Conservation (phyloP, 768 basidiomycete genomes). For the Lactarius tabidus region DNA sequence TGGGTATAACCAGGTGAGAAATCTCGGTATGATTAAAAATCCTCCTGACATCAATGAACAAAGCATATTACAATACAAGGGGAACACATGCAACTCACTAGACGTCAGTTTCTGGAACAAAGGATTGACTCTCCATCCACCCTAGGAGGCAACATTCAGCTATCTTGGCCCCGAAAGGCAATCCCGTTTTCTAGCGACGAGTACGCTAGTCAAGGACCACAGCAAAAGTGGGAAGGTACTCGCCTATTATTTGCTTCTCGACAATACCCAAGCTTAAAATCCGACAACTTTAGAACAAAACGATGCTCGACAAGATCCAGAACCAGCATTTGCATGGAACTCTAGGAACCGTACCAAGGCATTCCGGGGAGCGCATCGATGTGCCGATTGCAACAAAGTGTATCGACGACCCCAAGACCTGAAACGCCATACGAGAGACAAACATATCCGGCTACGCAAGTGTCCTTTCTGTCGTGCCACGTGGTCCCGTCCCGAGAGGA, state of each 20-base stretch:
- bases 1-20: background rate
- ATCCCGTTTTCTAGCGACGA: background rate
- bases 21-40: background rate
- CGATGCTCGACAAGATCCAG: background rate
- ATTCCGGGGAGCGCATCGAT: background rate
- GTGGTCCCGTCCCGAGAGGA: slow-evolving; percentile 10
- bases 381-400: background rate
- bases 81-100: background rate
- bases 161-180: background rate
- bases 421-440: background rate
- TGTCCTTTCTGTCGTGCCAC: background rate
- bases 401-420: slow-evolving; percentile 3
- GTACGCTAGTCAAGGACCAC: background rate
- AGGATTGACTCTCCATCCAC: background rate
- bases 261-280: background rate
- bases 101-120: background rate
- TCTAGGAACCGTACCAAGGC: background rate
- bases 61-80: background rate
- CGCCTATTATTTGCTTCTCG: background rate
- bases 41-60: background rate
- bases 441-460: background rate
- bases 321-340: background rate
- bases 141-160: background rate
- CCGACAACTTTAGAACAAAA: background rate
- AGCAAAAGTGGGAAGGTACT: background rate